A percentile compares a stretch with the other conserved stretches of the same genome.
Conservation (phyloP, 2,329 filamentous ascomycete genomes). For the Colletotrichum navitas region DNA sequence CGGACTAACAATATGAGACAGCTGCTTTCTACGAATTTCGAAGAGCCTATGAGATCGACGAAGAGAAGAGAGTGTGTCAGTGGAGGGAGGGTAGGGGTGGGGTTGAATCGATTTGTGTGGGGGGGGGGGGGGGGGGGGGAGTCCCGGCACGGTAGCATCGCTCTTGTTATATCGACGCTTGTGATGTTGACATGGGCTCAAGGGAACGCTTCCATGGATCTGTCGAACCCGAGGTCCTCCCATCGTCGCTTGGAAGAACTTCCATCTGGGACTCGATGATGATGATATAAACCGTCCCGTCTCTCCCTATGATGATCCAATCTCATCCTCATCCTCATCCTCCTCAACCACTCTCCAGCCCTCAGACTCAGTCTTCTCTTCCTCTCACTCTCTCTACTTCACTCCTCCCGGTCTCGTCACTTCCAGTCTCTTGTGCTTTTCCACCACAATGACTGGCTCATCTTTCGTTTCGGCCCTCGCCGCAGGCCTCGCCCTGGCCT, state of each 20-base stretch:
- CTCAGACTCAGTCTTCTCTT: constrained; percentile 16
- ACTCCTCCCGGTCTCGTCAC: background rate
- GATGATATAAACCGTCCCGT: constrained; percentile 35
- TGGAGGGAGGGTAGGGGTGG: background rate
- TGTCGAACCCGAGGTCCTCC: background rate
- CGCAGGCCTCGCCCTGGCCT: constrained; percentile 43
- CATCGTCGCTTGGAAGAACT: background rate
- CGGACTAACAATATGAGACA: background rate
- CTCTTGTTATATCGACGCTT: constrained; percentile 2
- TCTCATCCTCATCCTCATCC: constrained; percentile 16
- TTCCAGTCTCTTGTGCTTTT: background rate
- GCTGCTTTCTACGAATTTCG: background rate
- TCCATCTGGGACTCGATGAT: constrained; percentile 6
- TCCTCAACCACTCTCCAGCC: constrained; percentile 6
- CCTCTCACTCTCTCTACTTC: constrained; percentile 15
- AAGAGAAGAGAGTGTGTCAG: background rate
- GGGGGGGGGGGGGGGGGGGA: no score
- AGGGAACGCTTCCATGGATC: constrained; percentile 3
- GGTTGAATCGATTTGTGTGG: background rate
- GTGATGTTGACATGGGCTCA: constrained; percentile 18
- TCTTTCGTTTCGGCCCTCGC: constrained; percentile 35
- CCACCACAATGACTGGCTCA: constrained; percentile 27
- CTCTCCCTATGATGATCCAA: constrained; percentile 8
- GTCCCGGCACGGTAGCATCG: background rate
- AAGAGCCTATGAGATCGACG: background rate